Base-by-base conservation (phyloP, 2,329 filamentous ascomycete genomes). In the Fusarium pseudoanthophilum region DNA sequence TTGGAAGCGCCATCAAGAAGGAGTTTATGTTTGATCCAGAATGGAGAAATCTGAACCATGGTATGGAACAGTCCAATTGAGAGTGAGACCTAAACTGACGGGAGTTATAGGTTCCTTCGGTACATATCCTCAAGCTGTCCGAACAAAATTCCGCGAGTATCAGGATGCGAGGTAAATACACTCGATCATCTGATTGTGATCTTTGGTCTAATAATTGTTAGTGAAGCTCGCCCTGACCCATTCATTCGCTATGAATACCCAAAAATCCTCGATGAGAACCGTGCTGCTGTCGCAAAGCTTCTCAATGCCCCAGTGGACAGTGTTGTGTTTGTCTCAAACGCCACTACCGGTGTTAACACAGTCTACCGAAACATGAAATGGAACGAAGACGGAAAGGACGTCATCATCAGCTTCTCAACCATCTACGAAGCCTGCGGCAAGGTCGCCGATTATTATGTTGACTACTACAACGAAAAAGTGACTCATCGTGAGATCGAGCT, bases 341-440 rank as follows among this genome's bases (percentile, higher is more conserved):
- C 95, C 18, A 97, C 94, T 0, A 91, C 89, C 0, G 93, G 90
- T 30, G 83, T 95, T 52, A 95, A 96, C 82, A 93, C 91, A 0
- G 89, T 97, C 10, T 87, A 97, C n/a, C 90, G 92, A 46, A 95
- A 92, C 79, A 81, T 98, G 5, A 78, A 80, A 3, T 97, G 91
- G 87, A 80, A 89, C 42, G 80, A 85, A 0, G 91, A 92, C 69
- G 92, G 95, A 69, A 89, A 90, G 30, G 95, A 98, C 79, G 90
- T 92, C 70, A 92, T 97, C 71, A 77, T 97, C 49, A 92, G 91
- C 81, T 97, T 97, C 79, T 88, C 87, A 42, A 94, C 93, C 45
- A 88, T 95, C 59, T 97, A 97, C 80, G 91, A 91, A 63, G 91
- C 90, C 2, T 95, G 94, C 79, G 92, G 91, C 63, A 94, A 93